These are phyloP conservation scores for Eudorina sp. DNA, from an alignment of 139 green algal genomes.

Conservation along the genomic window DNA sequence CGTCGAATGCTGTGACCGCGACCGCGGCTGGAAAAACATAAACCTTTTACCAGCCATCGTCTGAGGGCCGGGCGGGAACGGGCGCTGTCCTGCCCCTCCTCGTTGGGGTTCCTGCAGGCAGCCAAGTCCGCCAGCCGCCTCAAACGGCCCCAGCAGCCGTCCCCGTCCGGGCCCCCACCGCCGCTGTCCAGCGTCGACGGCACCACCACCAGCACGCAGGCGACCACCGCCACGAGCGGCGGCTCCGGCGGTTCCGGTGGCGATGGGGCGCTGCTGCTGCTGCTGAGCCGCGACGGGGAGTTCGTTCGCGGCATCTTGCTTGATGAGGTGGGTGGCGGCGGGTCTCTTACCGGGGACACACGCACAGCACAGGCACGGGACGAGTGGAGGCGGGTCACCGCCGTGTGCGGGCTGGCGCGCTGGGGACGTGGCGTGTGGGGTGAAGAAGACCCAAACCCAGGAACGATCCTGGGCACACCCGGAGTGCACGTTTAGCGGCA, in stretches of 20 bases:
- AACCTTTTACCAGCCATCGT: too few species aligned
- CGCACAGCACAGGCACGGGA: too few species aligned
- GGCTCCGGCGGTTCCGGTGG: neutral
- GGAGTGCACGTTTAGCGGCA: too few species aligned
- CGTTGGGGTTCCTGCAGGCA: neutral
- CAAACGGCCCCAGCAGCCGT: slow-evolving; percentile 2
- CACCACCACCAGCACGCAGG: neutral
- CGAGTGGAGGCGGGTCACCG: too few species aligned
- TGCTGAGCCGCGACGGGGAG: slow-evolving; percentile 79
- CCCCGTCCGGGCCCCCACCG: neutral
- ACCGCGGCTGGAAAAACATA: too few species aligned
- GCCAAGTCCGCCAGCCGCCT: slow-evolving; percentile 55
- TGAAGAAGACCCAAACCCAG: too few species aligned
- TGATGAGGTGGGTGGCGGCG: slow-evolving; percentile 51
- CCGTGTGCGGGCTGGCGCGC: too few species aligned
- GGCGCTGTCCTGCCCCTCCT: neutral
- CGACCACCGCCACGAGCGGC: neutral
- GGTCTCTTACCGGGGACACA: too few species aligned
- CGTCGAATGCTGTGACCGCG: too few species aligned
- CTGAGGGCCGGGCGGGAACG: too few species aligned
- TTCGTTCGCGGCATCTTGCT: slow-evolving; percentile 87
- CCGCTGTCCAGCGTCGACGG: neutral
- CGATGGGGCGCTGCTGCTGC: slow-evolving; percentile 76
- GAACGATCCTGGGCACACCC: too few species aligned
- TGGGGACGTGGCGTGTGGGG: too few species aligned